Percentiles rank a stretch among this genome's conserved stretches.
phyloP scores from a whole-genome alignment of 2,329 filamentous ascomycete species.

The Xylariaceae sp. region DNA sequence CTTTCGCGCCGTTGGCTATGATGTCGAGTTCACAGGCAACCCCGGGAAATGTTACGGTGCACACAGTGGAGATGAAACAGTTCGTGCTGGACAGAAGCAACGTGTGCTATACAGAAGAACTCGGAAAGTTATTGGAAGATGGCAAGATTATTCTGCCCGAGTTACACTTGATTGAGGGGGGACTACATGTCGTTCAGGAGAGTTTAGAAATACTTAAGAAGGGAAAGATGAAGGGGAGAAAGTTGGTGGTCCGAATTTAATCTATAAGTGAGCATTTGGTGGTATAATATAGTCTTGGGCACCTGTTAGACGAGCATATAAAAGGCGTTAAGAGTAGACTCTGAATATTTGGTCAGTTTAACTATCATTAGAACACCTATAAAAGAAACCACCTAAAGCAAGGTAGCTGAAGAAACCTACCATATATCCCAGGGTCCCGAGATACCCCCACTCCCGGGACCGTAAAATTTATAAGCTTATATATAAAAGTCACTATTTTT shows the following conservation, averaged over 20 bases:
- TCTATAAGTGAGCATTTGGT: neutral
- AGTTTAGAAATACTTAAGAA: constrained; percentile 40
- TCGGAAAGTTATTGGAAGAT: constrained; percentile 37
- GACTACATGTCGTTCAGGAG: constrained; percentile 34
- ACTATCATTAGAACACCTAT: too few relatives aligned
- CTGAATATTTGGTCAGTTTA: too few relatives aligned
- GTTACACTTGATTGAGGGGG: constrained; percentile 39
- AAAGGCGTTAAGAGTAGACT: neutral
- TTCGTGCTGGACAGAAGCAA: constrained; percentile 40
- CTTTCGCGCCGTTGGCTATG: constrained; percentile 42
- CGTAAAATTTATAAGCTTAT: too few relatives aligned
- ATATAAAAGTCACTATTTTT: too few relatives aligned
- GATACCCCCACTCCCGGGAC: too few relatives aligned
- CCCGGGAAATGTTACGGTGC: constrained; percentile 36
- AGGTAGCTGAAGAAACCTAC: too few relatives aligned
- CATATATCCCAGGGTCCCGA: too few relatives aligned
- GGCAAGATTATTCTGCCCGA: constrained; percentile 36
- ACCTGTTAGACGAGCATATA: neutral
- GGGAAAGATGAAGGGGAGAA: constrained; percentile 39
- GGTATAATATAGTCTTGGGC: neutral
- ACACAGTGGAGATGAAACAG: constrained; percentile 45
- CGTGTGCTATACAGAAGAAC: constrained; percentile 33
- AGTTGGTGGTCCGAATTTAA: constrained; percentile 37
- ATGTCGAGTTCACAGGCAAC: constrained; percentile 32
- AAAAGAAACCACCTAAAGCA: too few relatives aligned